A percentile compares a stretch with the other conserved stretches of the same genome.
Conservation (phyloP, 192 early-diverging fungal genomes). For the Paraglomus brasilianum region DNA sequence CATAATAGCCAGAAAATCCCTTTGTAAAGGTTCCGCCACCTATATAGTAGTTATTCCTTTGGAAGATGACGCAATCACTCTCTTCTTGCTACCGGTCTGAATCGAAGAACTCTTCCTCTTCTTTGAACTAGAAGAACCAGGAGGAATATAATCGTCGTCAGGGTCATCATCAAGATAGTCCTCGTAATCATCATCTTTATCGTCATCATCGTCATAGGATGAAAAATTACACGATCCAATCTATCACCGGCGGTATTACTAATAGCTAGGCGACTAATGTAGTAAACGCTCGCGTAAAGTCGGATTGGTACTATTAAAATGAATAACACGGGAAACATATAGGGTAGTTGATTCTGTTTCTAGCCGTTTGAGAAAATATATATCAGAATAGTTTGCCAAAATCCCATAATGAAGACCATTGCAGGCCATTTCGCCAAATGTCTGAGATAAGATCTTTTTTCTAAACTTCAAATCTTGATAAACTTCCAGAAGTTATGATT, state of each 20-base stretch:
- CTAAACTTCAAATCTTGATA: constrained; percentile 16
- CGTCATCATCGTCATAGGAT: neutral
- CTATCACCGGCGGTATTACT: constrained; percentile 15
- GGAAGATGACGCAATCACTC: neutral
- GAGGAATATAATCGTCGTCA: no score
- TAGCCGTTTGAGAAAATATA: constrained; percentile 1
- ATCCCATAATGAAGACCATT: constrained; percentile 23
- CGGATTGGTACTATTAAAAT: neutral
- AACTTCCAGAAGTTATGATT: neutral
- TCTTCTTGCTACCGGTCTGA: neutral
- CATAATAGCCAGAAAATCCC: constrained; percentile 10
- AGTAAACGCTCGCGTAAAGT: constrained; percentile 21
- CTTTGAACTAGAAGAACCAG: no score
- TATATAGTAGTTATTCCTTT: constrained; percentile 10
- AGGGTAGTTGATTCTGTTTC: constrained; percentile 7
- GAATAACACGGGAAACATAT: constrained; percentile 9
- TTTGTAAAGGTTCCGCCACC: constrained; percentile 1
- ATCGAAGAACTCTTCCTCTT: neutral
- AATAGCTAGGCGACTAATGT: constrained; percentile 10
- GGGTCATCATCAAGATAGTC: no score
- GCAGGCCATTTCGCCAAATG: neutral
- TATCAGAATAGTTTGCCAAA: constrained; percentile 13
- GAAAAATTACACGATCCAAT: constrained; percentile 11
- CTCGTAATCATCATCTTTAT: no score
- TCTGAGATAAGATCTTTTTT: constrained; percentile 1